Evolutionary conservation across 306 rosid species (phyloP), one percentile per base, ranked within the genome.

Genomic region (Clitoria ternatea): DNA sequence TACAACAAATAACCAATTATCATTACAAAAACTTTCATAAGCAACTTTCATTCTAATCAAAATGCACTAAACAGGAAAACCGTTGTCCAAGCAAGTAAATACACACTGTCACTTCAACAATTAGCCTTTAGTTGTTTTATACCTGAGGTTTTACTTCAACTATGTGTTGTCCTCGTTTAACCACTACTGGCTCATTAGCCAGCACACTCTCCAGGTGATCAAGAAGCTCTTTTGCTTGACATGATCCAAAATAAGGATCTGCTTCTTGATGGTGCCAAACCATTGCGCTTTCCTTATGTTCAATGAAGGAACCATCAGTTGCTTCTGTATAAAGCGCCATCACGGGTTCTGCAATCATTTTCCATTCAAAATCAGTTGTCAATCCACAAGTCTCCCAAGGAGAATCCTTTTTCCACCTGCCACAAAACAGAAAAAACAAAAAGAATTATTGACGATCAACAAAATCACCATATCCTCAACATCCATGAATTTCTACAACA

Each of bases 121-220:
- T n/a, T 55, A 17, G 26, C 26, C 43, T 44, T 19, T 32, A 32
- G 32, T 30, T 57, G 9, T 8, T 15, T 6, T 53, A 54, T 77
- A 87, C 96, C 96, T 85, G 96, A 26, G 90, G 96, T 72, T 89
- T 87, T 15, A 89, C 90, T 85, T 89, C 96, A 36, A 89, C 90
- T 4, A 89, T 89, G 61, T 83, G 83, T 7, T 85, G 88, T 32
- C 96, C 96, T 63, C 89, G 77, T 73, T 72, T 85, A n/a, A 89
- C 96, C 6, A 77, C 87, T 2, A 89, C 92, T 10, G 96, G 92
- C 72, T 89, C 92, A 37, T 89, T 87, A 18, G 92, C 83, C 35
- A 89, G 87, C 61, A 89, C 90, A 74, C 56, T 87, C 72, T 89
- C 96, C 0, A 89, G 79, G 78, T 89, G 92, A 82, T 83, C 92